Evolutionary conservation across 2,329 filamentous ascomycete species (phyloP).

Genomic region (Aspergillus thermomutatus): DNA sequence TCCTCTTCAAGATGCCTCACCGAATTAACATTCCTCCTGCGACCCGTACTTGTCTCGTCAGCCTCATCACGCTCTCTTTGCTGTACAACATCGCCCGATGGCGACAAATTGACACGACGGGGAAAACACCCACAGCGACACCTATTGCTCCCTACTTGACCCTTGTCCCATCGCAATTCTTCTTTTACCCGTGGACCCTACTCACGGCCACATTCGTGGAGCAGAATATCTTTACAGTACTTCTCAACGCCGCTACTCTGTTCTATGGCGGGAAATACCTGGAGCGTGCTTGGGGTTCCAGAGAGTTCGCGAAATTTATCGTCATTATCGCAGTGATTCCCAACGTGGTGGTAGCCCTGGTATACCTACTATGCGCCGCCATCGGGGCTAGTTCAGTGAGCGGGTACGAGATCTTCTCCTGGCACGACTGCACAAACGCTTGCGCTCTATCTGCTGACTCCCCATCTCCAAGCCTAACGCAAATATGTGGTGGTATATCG

Average conservation of each 20-base stretch:
- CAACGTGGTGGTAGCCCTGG: constrained; percentile 69
- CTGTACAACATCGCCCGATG: constrained; percentile 64
- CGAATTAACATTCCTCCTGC: constrained; percentile 91
- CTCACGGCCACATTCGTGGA: constrained; percentile 84
- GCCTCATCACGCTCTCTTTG: constrained; percentile 72
- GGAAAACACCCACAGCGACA: constrained; percentile 33
- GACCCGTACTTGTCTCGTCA: constrained; percentile 75
- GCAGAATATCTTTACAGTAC: constrained; percentile 83
- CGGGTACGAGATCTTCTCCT: constrained; percentile 31
- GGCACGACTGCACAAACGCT: constrained; percentile 15
- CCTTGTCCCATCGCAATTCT: constrained; percentile 75
- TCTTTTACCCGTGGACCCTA: constrained; percentile 92
- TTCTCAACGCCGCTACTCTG: constrained; percentile 71
- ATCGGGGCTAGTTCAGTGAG: constrained; percentile 48
- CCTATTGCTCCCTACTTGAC: constrained; percentile 82
- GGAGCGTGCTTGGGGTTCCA: constrained; percentile 90
- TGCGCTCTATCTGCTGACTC: constrained; percentile 20
- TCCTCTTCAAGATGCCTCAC: constrained; percentile 60
- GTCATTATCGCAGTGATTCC: constrained; percentile 73
- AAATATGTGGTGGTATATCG: constrained; percentile 83
- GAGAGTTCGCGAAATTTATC: constrained; percentile 88
- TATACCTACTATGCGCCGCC: constrained; percentile 71
- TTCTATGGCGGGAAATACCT: constrained; percentile 94
- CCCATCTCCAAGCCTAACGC: constrained; percentile 60
- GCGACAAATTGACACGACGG: constrained; percentile 66